These are phyloP conservation scores for Austroboletus eburneus DNA, from an alignment of 768 basidiomycete genomes.

Conservation along the genomic window DNA sequence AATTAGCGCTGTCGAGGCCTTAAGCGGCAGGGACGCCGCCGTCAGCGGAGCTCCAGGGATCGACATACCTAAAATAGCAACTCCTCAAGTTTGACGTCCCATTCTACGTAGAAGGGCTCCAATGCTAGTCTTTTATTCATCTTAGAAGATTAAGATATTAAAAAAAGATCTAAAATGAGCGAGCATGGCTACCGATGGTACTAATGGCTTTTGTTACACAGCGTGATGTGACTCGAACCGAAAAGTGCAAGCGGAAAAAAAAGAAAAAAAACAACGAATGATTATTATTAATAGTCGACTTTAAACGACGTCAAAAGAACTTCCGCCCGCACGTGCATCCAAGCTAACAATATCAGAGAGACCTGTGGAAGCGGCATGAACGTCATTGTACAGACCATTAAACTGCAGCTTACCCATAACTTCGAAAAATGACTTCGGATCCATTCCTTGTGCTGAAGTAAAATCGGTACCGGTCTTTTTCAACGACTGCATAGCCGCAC, in stretches of 20 bases:
- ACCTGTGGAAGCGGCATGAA: conserved; percentile 30
- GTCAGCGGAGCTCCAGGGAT: not conserved
- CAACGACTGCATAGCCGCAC: conserved; percentile 69
- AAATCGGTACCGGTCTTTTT: conserved; percentile 80
- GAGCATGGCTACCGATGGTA: conserved; percentile 13
- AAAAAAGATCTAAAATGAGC: conserved; percentile 18
- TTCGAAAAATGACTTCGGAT: conserved; percentile 73
- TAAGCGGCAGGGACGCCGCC: no score
- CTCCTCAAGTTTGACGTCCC: conserved; percentile 4
- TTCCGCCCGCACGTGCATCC: conserved; percentile 56
- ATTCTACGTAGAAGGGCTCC: conserved; percentile 3
- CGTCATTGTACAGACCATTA: not conserved
- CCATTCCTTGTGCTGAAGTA: conserved; percentile 57
- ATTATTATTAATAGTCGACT: not conserved
- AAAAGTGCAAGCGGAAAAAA: not conserved
- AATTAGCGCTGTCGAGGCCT: no score
- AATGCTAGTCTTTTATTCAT: conserved; percentile 13
- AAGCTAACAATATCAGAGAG: conserved; percentile 51
- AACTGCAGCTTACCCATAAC: conserved; percentile 54
- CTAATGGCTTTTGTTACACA: conserved; percentile 20
- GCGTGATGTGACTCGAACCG: conserved; percentile 9
- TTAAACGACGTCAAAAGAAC: conserved; percentile 52
- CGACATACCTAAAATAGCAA: conserved; percentile 7
- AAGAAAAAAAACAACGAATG: no score
- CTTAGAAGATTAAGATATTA: conserved; percentile 18